Base-by-base conservation (phyloP, 148 eudicot species). In the Nepenthes gracilis region DNA sequence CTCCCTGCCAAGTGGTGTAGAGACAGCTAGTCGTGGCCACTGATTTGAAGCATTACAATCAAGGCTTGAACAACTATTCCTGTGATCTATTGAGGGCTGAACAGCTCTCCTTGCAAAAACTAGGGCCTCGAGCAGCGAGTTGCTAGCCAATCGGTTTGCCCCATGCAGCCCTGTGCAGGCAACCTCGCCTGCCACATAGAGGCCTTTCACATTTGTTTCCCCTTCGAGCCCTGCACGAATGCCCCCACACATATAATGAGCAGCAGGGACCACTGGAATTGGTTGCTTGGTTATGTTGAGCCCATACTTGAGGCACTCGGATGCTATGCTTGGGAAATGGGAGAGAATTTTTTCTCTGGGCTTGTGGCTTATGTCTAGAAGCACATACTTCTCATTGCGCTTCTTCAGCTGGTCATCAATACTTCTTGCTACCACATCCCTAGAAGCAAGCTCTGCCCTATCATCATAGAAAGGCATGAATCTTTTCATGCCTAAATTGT, bases 191-290 rank as follows among this genome's bases (percentile, higher is more conserved):
- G 95, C 99, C 61, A 93, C 99, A 36, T 81, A 86, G 54, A 93
- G 82, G 23, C 97, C 97, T 54, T 59, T 72, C 1, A 93, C 87
- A 34, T 89, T 86, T 0, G 97, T 93, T 55, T 93, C 99, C 36
- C 95, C 99, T 35, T 86, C 74, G 1, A 93, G 89, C 50, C 95
- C 95, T 2, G 95, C 87, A 34, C 85, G 85, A 51, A 93, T 92
- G 34, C 99, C 99, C 11, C 99, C 99, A 55, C 97, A 93, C 97
- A 93, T 93, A 77, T 93, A 89, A 70, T 93, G 99, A 38, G 99
- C 99, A 1, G 99, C 97, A 5, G 99, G 99, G 35, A 93, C 95
- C 14, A 93, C 97, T 1, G 95, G 99, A 50, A 93, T 93, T 7
- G 99, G 99, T 48, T 86, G 78, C 15, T 64, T 60, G 37, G 95